phyloP scores from a whole-genome alignment of 2,329 filamentous ascomycete species.

The Monosporascus ibericus region DNA sequence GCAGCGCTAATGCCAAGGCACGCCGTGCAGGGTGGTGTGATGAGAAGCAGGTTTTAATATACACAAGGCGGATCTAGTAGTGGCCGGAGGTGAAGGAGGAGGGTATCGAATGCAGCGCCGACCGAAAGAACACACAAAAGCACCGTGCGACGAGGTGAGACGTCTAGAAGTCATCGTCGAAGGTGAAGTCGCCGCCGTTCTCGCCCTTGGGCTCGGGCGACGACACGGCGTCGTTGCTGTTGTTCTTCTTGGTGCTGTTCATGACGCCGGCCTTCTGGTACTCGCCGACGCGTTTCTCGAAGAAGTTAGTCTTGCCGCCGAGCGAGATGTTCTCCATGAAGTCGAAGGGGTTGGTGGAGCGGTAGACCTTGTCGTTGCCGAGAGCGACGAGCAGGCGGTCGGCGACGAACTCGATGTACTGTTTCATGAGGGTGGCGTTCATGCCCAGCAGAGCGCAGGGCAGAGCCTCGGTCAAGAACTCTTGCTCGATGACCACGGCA shows the following conservation, averaged over 20 bases:
- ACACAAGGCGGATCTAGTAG: background rate
- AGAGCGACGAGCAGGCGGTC: constrained; percentile 90
- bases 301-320: constrained; percentile 99
- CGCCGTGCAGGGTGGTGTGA: too few relatives aligned
- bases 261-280: constrained; percentile 99
- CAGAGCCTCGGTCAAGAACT: constrained; percentile 94
- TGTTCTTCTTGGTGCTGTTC: constrained; percentile 75
- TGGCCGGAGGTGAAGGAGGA: constrained; percentile 14
- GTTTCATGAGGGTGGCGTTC: constrained; percentile 96
- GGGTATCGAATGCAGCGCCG: constrained; percentile 18
- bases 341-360: constrained; percentile 92
- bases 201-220: constrained; percentile 46
- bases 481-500: constrained; percentile 90
- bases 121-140: constrained; percentile 9
- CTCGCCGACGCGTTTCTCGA: constrained; percentile 98
- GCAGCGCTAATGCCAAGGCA: background rate
- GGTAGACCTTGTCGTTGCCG: constrained; percentile 91
- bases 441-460: constrained; percentile 92
- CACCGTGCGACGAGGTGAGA: constrained; percentile 9
- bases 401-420: constrained; percentile 99
- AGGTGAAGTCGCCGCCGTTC: constrained; percentile 75
- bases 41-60: background rate
- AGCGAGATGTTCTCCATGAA: constrained; percentile 99
- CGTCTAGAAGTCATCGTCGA: constrained; percentile 93
- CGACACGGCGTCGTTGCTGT: constrained; percentile 32